phyloP scores from a whole-genome alignment of 2,329 filamentous ascomycete species.

The Pochonia chlamydosporia region DNA sequence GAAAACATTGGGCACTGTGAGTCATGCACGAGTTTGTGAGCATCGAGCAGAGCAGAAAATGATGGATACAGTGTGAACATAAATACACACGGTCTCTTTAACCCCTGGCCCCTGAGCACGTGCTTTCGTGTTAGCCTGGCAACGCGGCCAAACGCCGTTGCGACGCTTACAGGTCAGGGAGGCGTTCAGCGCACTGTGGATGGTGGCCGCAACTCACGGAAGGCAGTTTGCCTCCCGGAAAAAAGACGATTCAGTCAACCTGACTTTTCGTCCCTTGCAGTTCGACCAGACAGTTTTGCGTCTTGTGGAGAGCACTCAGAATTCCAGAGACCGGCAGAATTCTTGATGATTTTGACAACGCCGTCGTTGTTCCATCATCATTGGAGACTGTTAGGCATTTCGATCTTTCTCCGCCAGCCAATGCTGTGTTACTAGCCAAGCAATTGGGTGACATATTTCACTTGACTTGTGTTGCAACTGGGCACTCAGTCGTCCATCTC shows the following conservation, averaged over 20 bases:
- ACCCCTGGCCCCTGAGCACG: conserved; percentile 15
- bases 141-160: conserved; percentile 14
- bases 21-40: conserved; percentile 5
- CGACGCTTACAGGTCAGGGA: too few species aligned
- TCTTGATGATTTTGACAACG: background rate
- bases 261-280: conserved; percentile 15
- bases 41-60: background rate
- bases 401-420: background rate
- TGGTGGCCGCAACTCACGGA: conserved; percentile 14
- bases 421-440: background rate
- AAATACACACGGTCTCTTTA: conserved; percentile 7
- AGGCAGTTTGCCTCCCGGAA: background rate
- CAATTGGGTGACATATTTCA: background rate
- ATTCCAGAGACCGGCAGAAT: background rate
- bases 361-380: background rate
- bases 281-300: too few species aligned
- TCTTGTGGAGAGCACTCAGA: background rate
- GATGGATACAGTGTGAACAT: background rate
- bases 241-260: conserved; percentile 15
- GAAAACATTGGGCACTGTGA: conserved; percentile 13
- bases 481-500: background rate
- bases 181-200: conserved; percentile 26
- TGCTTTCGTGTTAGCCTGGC: conserved; percentile 27
- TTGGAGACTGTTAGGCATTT: background rate
- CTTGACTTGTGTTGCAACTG: too few species aligned